These are phyloP conservation scores for Fistulinella prunicolor DNA, from an alignment of 768 basidiomycete genomes.

Conservation along the genomic window DNA sequence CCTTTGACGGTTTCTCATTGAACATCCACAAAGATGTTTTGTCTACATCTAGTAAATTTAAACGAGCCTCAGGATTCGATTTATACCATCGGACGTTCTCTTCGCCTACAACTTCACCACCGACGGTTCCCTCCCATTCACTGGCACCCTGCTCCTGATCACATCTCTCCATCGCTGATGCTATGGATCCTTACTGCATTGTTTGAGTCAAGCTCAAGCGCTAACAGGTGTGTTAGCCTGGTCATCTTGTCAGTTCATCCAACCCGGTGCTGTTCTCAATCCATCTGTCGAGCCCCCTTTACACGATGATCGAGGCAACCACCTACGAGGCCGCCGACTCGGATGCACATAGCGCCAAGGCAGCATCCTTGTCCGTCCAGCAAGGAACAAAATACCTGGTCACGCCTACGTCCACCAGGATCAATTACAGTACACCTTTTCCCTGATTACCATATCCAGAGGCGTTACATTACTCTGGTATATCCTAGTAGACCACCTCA, in stretches of 20 bases:
- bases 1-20: conserved; percentile 47
- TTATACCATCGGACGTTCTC: conserved; percentile 91
- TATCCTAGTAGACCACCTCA: conserved; percentile 64
- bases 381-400: conserved; percentile 27
- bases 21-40: conserved; percentile 41
- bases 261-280: conserved; percentile 26
- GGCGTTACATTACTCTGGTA: conserved; percentile 75
- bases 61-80: conserved; percentile 94
- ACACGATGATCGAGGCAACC: too few species aligned
- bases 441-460: conserved; percentile 80
- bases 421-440: conserved; percentile 81
- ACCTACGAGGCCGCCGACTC: conserved; percentile 21
- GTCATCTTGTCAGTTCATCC: conserved; percentile 84
- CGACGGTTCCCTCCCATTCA: conserved; percentile 54
- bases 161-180: conserved; percentile 49
- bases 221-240: conserved; percentile 89
- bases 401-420: conserved; percentile 38
- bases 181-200: conserved; percentile 88
- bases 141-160: conserved; percentile 60
- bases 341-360: conserved; percentile 26
- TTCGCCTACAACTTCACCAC: conserved; percentile 48
- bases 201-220: conserved; percentile 94
- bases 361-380: conserved; percentile 30
- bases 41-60: conserved; percentile 58
- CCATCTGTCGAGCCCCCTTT: too few species aligned